Base-by-base conservation (phyloP, 768 basidiomycete species). In the Cystobasidium onofrii region DNA sequence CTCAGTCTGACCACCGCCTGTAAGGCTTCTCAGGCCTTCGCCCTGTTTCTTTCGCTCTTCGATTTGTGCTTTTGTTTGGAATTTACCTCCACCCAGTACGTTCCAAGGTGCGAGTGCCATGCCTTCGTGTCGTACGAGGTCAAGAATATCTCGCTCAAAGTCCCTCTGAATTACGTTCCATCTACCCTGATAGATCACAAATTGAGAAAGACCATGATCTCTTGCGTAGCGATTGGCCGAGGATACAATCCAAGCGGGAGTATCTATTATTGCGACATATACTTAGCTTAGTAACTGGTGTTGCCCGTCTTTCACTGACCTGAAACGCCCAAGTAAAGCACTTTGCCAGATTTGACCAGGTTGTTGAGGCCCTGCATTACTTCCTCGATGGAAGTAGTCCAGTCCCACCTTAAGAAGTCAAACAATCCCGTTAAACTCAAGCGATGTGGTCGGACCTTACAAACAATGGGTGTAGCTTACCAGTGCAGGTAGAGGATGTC, bases 401-500 rank as follows among this genome's bases (percentile, higher is more conserved):
- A 86, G 76, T 87, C 86, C 86, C 86, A 70, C 79, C 79, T 77
- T 77, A n/a, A n/a, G n/a, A n/a, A n/a, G n/a, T n/a, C n/a, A n/a
- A n/a, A n/a, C n/a, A n/a, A n/a, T n/a, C n/a, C n/a, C n/a, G n/a
- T n/a, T n/a, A n/a, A n/a, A n/a, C n/a, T n/a, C n/a, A n/a, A n/a
- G n/a, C n/a, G n/a, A n/a, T n/a, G n/a, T n/a, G n/a, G n/a, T n/a
- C n/a, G n/a, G n/a, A n/a, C n/a, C n/a, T n/a, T n/a, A n/a, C n/a
- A n/a, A n/a, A n/a, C n/a, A n/a, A n/a, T n/a, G n/a, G 65, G 10
- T 33, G 29, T 20, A n/a, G 23, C 39, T 18, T 52, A 80, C 76
- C 81, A 84, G 64, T 84, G 83, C 1, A 84, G 46, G 76, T 84
- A 84, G 18, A 84, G 78, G 46, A 86, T 76, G 74, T 86, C 85